These are phyloP conservation scores for Ceratorhiza oryzae-sativae DNA, from an alignment of 1,284 basidiomycete genomes.

Conservation along the genomic window DNA sequence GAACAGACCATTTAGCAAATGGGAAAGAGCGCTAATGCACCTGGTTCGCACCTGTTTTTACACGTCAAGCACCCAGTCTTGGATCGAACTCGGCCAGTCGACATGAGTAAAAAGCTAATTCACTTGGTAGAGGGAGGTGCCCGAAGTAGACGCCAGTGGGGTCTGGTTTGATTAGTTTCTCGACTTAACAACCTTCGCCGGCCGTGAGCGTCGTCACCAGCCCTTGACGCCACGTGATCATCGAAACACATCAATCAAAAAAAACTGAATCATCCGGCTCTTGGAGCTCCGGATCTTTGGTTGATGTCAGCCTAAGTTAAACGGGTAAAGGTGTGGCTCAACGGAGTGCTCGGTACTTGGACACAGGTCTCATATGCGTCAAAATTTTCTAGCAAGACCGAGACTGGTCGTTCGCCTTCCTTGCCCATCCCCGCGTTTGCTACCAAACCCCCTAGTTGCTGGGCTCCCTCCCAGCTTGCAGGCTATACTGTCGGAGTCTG, in stretches of 20 bases:
- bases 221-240: neutral
- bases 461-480: too few relatives aligned
- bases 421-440: too few relatives aligned
- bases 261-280: neutral
- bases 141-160: neutral
- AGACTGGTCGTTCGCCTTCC: too few relatives aligned
- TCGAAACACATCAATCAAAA: neutral
- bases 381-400: too few relatives aligned
- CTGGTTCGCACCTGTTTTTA: conserved; percentile 29
- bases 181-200: neutral
- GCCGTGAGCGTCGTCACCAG: conserved; percentile 22
- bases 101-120: neutral
- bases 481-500: too few relatives aligned
- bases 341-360: too few relatives aligned
- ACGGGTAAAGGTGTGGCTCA: too few relatives aligned
- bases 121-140: neutral
- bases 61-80: conserved; percentile 38
- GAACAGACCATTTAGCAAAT: neutral
- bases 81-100: conserved; percentile 19
- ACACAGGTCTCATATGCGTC: too few relatives aligned
- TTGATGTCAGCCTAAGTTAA: neutral
- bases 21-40: neutral
- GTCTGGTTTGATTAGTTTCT: too few relatives aligned
- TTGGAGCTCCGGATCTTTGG: neutral
- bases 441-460: too few relatives aligned